phyloP scores from a whole-genome alignment of 495 filamentous ascomycete genomes.

The Xylaria nigripes region DNA sequence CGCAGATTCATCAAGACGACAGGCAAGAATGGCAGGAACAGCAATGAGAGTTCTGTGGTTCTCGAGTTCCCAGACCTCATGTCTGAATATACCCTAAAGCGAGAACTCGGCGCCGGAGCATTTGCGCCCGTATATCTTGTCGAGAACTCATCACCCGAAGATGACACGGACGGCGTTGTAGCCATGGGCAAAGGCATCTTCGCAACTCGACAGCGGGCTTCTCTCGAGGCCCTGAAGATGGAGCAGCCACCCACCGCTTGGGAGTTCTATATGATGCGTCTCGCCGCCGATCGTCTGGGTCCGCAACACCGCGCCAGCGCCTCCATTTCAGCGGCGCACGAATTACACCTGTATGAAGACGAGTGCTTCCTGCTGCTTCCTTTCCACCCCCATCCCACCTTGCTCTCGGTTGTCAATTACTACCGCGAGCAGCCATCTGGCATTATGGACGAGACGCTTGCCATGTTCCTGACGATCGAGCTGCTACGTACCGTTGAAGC shows the following conservation, averaged over 20 bases:
- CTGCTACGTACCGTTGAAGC: conserved; percentile 84
- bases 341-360: conserved; percentile 78
- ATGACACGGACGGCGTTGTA: conserved; percentile 38
- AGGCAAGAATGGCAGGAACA: conserved; percentile 50
- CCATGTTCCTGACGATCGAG: conserved; percentile 93
- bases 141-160: conserved; percentile 52
- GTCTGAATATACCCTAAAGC: conserved; percentile 63
- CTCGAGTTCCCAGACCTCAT: conserved; percentile 58
- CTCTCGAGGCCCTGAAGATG: conserved; percentile 84
- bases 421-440: conserved; percentile 60
- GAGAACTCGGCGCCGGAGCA: conserved; percentile 87
- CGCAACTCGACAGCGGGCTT: conserved; percentile 37
- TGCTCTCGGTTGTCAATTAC: conserved; percentile 87
- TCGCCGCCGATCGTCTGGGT: conserved; percentile 64
- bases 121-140: conserved; percentile 92
- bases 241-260: conserved; percentile 77
- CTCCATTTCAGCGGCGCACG: conserved; percentile 71
- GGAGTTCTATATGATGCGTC: conserved; percentile 95
- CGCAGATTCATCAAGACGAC: conserved; percentile 66
- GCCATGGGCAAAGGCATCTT: conserved; percentile 42
- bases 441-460: conserved; percentile 77
- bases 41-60: conserved; percentile 55
- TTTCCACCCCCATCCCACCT: conserved; percentile 80
- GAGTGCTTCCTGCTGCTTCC: conserved; percentile 82
- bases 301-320: conserved; percentile 57